Evolutionary conservation across 768 basidiomycete genomes (phyloP), one percentile per base, ranked within the genome.

Genomic region (Trametopsis cervina): DNA sequence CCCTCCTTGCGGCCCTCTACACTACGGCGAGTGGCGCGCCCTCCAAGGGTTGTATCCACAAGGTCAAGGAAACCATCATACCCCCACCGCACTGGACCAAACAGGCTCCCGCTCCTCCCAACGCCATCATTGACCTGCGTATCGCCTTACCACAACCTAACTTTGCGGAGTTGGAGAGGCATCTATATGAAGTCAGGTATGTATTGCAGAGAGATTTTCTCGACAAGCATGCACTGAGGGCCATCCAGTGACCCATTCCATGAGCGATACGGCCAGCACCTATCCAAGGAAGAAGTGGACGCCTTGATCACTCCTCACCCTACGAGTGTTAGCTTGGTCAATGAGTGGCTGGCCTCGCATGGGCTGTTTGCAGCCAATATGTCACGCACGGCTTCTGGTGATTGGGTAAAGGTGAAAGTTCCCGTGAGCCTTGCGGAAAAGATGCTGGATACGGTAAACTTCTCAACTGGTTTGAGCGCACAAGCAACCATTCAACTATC

Each of bases 201-300:
- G 45, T n/a, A n/a, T n/a, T n/a, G n/a, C n/a, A n/a, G n/a, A n/a
- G n/a, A n/a, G n/a, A n/a, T n/a, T n/a, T n/a, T n/a, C n/a, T n/a
- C n/a, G n/a, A n/a, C n/a, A n/a, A n/a, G n/a, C n/a, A n/a, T n/a
- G n/a, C n/a, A n/a, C n/a, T n/a, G n/a, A n/a, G n/a, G n/a, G n/a
- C n/a, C n/a, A n/a, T n/a, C n/a, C n/a, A 63, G 62, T 41, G 62
- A 63, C 22, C 62, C 62, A 9, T 57, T 57, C 55, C 54, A 57
- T 27, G 57, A 57, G 23, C 57, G 62, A 15, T 70, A 69, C 46
- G 68, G 69, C 0, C 52, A 59, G 26, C 68, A 70, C 49, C 63
- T 88, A 35, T 74, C 81, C 47, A 83, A 82, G 61, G 77, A 75
- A 46, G 76, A 87, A 52, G 80, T 82, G 2, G 81, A 85, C 39